Evolutionary conservation across 257 asterid genomes (phyloP).

Genomic region (Galeopsis tetrahit): DNA sequence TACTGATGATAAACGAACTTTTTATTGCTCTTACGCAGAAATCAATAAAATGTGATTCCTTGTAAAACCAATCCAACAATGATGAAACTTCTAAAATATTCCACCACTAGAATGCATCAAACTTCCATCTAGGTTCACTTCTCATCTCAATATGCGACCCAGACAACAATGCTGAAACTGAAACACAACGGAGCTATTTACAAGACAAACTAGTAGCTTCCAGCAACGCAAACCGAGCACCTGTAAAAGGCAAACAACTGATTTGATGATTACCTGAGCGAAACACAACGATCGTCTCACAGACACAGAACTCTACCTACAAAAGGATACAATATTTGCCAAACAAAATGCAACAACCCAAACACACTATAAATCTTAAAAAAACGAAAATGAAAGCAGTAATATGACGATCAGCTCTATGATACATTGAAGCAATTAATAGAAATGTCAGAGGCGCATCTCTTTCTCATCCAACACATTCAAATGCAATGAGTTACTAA

Average conservation of each 20-base stretch:
- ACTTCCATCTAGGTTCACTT: conserved; percentile 9
- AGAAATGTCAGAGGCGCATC: conserved; percentile 16
- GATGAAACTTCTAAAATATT: conserved; percentile 3
- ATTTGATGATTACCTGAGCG: conserved; percentile 10
- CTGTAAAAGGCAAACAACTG: conserved; percentile 35
- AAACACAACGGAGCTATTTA: background rate
- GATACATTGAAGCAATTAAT: conserved; percentile 9
- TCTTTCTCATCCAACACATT: conserved; percentile 17
- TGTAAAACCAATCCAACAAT: conserved; percentile 22
- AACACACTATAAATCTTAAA: background rate
- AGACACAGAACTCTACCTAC: conserved; percentile 2
- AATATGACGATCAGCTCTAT: conserved; percentile 26
- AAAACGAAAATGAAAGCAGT: background rate
- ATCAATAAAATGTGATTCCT: conserved; percentile 1
- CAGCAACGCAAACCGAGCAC: conserved; percentile 16
- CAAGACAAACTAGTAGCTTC: conserved; percentile 24
- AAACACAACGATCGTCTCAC: background rate
- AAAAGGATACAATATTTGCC: background rate
- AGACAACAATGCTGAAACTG: conserved; percentile 23
- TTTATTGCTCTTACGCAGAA: background rate
- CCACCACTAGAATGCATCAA: conserved; percentile 25
- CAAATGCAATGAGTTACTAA: background rate
- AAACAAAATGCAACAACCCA: background rate
- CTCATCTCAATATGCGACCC: background rate
- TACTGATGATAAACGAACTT: conserved; percentile 4